These are phyloP conservation scores for Symbiodinium pilosum DNA, from an alignment of 73 alveolate species.

Conservation along the genomic window DNA sequence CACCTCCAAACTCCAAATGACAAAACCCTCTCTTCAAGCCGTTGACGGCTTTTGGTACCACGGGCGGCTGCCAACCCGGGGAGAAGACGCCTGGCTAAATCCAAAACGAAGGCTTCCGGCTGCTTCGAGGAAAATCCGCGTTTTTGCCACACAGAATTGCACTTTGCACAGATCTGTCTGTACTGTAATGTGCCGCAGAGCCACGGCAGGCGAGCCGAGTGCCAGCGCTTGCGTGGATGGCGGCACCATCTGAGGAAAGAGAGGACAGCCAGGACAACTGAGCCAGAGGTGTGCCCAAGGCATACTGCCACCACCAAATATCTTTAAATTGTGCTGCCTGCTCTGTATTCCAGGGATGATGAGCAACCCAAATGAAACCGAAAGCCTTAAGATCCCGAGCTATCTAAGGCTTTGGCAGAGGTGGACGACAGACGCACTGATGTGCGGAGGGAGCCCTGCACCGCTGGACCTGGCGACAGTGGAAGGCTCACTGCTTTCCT, in stretches of 20 bases:
- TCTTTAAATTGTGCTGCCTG: not conserved
- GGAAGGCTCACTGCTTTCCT: no score
- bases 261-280: not conserved
- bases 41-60: not conserved
- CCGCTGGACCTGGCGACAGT: not conserved
- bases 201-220: not conserved
- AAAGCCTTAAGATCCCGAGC: no score
- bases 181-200: not conserved
- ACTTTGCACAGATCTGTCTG: no score
- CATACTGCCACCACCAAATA: no score
- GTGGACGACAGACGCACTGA: not conserved
- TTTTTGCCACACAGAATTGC: no score
- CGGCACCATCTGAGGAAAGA: not conserved
- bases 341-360: not conserved
- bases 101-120: not conserved
- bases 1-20: no score
- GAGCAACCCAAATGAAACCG: no score
- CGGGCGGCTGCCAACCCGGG: slow-evolving; percentile 5
- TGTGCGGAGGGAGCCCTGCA: not conserved
- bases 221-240: slow-evolving; percentile 18
- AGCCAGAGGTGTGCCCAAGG: no score
- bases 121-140: not conserved
- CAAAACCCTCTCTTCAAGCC: not conserved
- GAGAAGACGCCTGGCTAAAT: not conserved
- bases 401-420: not conserved